Evolutionary conservation across 2,329 filamentous ascomycete species (phyloP).

Genomic region (Fusarium piperis): DNA sequence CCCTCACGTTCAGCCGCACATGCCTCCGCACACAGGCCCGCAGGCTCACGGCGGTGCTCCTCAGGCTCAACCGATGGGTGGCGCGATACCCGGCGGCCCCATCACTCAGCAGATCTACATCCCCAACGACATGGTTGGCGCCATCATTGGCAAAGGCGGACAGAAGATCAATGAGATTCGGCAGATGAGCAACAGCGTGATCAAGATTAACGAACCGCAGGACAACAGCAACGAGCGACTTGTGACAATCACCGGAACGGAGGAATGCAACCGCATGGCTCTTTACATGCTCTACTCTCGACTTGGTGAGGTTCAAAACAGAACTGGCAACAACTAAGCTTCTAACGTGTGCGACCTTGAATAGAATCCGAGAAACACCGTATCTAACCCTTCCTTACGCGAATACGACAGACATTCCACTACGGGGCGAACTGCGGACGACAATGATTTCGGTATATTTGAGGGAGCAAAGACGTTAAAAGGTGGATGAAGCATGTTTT

Average conservation of each 20-base stretch:
- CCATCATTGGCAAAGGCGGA: conserved; percentile 98
- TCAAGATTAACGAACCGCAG: conserved; percentile 99
- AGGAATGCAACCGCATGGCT: conserved; percentile 99
- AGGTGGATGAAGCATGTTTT: conserved; percentile 31
- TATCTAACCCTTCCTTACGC: conserved; percentile 43
- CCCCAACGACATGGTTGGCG: conserved; percentile 99
- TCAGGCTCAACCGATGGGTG: conserved; percentile 78
- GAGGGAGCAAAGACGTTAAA: conserved; percentile 29
- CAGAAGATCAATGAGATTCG: conserved; percentile 99
- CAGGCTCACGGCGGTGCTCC: conserved; percentile 72
- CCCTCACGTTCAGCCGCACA: conserved; percentile 78
- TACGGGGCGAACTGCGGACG: conserved; percentile 6
- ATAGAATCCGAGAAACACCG: conserved; percentile 59
- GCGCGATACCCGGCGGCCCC: conserved; percentile 67
- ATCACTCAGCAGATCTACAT: conserved; percentile 99
- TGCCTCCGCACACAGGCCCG: conserved; percentile 66
- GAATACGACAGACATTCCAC: conserved; percentile 21
- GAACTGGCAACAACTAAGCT: conserved; percentile 32
- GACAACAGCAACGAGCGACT: conserved; percentile 98
- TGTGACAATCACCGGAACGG: conserved; percentile 96
- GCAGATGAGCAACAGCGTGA: conserved; percentile 95
- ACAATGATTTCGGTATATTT: conserved; percentile 15
- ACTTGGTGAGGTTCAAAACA: conserved; percentile 74
- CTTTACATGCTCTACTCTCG: conserved; percentile 98
- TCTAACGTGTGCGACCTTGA: conserved; percentile 41